A percentile compares a stretch with the other conserved stretches of the same genome.
phyloP scores from a whole-genome alignment of 495 filamentous ascomycete species.

The Hyaloscypha bicolor region DNA sequence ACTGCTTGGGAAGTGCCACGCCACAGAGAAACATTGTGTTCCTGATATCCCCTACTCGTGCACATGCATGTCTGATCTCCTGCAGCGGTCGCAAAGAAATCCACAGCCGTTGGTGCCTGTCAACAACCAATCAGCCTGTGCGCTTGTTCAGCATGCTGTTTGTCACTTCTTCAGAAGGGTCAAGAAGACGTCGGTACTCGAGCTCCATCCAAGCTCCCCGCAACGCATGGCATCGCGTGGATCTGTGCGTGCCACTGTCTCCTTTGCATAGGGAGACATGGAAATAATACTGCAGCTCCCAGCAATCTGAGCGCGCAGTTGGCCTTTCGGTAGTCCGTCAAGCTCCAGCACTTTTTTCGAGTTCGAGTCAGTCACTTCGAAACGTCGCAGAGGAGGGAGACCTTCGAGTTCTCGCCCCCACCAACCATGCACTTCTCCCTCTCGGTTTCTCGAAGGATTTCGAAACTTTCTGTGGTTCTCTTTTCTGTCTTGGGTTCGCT shows the following conservation, averaged over 20 bases:
- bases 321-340: background rate
- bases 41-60: too few relatives aligned
- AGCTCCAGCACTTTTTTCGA: background rate
- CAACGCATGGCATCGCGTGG: background rate
- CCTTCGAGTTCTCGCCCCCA: background rate
- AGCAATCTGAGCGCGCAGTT: background rate
- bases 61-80: too few relatives aligned
- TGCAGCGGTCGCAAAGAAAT: too few relatives aligned
- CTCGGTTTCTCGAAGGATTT: background rate
- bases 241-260: background rate
- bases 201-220: background rate
- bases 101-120: too few relatives aligned
- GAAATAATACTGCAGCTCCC: background rate
- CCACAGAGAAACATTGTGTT: too few relatives aligned
- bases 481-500: background rate
- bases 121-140: too few relatives aligned
- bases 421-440: background rate
- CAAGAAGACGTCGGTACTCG: background rate
- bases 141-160: background rate
- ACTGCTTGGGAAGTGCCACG: too few relatives aligned
- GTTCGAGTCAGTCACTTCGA: background rate
- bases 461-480: slow-evolving; percentile 9
- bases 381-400: background rate
- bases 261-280: background rate
- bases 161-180: background rate